Evolutionary conservation across 805 yeast species (phyloP).

Genomic region (Ogataea henricii): DNA sequence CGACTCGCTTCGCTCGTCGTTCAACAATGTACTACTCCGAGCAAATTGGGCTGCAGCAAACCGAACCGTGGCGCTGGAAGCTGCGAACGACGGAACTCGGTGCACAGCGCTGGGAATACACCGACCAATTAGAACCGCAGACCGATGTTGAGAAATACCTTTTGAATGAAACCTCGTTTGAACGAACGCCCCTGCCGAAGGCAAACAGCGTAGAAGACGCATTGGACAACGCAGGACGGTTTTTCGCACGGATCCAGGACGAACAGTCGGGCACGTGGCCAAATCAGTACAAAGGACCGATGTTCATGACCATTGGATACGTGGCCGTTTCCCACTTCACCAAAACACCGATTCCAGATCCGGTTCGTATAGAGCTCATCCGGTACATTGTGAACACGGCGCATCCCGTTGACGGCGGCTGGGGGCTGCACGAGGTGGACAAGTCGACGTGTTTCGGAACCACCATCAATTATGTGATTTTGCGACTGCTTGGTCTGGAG

Average conservation of each 20-base stretch:
- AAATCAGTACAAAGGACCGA: constrained; percentile 93
- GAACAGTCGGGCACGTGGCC: constrained; percentile 82
- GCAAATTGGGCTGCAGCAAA: constrained; percentile 58
- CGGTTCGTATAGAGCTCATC: constrained; percentile 66
- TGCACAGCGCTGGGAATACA: constrained; percentile 78
- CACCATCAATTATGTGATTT: constrained; percentile 75
- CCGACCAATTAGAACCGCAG: constrained; percentile 51
- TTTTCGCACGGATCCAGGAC: constrained; percentile 71
- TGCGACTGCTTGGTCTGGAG: constrained; percentile 77
- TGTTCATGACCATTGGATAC: constrained; percentile 94
- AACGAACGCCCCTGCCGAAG: constrained; percentile 27
- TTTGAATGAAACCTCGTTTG: constrained; percentile 25
- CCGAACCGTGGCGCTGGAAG: constrained; percentile 79
- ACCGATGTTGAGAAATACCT: constrained; percentile 58
- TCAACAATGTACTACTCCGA: constrained; percentile 60
- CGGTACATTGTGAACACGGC: constrained; percentile 89
- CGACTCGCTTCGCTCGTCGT: neutral
- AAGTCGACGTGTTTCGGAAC: constrained; percentile 97
- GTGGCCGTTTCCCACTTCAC: constrained; percentile 74
- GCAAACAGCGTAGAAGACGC: constrained; percentile 50
- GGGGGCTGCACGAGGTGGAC: constrained; percentile 95
- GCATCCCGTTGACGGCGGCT: constrained; percentile 99
- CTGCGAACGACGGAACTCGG: constrained; percentile 71
- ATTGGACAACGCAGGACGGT: constrained; percentile 72
- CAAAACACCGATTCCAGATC: constrained; percentile 65